Evolutionary conservation across 2,329 filamentous ascomycete species (phyloP).

Genomic region (Aspergillus sp.): DNA sequence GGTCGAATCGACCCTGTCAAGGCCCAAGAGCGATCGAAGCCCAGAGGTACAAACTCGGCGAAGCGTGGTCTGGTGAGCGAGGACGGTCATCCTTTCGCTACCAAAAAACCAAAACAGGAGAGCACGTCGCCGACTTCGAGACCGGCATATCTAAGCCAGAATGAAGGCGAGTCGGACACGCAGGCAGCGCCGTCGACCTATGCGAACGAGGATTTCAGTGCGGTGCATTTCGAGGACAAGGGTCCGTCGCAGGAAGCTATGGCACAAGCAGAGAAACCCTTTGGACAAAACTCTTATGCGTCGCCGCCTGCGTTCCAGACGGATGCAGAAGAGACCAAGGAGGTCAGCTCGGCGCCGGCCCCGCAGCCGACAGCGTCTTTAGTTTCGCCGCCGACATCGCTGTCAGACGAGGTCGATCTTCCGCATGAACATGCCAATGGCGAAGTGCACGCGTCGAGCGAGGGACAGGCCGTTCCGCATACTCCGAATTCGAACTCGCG

Average conservation of each 20-base stretch:
- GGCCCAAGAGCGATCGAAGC: conserved; percentile 51
- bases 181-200: conserved; percentile 10
- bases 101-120: conserved; percentile 29
- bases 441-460: conserved; percentile 1
- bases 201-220: conserved; percentile 9
- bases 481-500: conserved; percentile 34
- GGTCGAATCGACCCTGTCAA: conserved; percentile 57
- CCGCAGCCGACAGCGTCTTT: conserved; percentile 28
- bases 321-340: conserved; percentile 22
- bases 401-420: conserved; percentile 33
- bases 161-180: conserved; percentile 9
- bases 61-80: conserved; percentile 44
- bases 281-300: conserved; percentile 23
- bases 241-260: conserved; percentile 8
- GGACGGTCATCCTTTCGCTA: conserved; percentile 18
- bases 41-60: conserved; percentile 46
- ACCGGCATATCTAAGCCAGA: conserved; percentile 12
- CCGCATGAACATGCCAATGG: conserved; percentile 22
- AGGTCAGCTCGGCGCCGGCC: conserved; percentile 17
- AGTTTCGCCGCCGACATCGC: conserved; percentile 37
- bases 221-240: too few species aligned
- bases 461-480: conserved; percentile 22
- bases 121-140: conserved; percentile 19
- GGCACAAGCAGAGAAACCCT: conserved; percentile 9
- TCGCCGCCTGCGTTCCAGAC: conserved; percentile 29